Conservation (phyloP, 1,284 basidiomycete species). For the Ceratobasidium sp. region DNA sequence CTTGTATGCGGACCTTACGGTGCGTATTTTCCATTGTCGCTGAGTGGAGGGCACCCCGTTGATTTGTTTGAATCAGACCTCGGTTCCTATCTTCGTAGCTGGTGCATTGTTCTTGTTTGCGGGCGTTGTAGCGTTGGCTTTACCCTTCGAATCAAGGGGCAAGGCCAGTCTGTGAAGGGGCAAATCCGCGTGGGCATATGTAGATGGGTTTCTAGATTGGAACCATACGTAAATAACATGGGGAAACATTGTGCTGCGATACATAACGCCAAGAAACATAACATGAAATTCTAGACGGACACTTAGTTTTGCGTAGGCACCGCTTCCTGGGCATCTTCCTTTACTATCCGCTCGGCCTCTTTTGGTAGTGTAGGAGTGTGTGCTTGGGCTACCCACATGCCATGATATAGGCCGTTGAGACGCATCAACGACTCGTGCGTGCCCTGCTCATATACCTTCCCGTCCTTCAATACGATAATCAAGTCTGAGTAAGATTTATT, state of each 20-base stretch:
- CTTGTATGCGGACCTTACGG: conserved; percentile 66
- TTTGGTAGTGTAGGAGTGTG: conserved; percentile 29
- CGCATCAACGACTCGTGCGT: conserved; percentile 86
- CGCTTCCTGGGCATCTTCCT: conserved; percentile 21
- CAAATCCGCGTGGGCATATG: neutral
- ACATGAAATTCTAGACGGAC: neutral
- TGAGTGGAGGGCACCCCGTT: neutral
- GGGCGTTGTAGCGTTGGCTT: conserved; percentile 67
- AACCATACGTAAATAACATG: neutral
- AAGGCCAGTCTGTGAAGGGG: conserved; percentile 65
- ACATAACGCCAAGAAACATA: neutral
- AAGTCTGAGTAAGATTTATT: conserved; percentile 64
- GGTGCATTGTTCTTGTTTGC: conserved; percentile 72
- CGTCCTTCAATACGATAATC: conserved; percentile 90
- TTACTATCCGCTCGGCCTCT: conserved; percentile 19
- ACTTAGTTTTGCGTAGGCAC: conserved; percentile 7
- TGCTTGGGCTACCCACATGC: conserved; percentile 87
- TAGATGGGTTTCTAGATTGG: neutral
- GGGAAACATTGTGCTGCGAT: neutral
- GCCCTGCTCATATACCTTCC: conserved; percentile 89
- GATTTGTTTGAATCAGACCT: conserved; percentile 54
- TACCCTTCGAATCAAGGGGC: conserved; percentile 77
- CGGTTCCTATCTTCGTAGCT: conserved; percentile 76
- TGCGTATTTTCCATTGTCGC: neutral
- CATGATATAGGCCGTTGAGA: conserved; percentile 77